Base-by-base conservation (phyloP, 2,329 filamentous ascomycete genomes). In the Gnomoniopsis smithogilvyi region DNA sequence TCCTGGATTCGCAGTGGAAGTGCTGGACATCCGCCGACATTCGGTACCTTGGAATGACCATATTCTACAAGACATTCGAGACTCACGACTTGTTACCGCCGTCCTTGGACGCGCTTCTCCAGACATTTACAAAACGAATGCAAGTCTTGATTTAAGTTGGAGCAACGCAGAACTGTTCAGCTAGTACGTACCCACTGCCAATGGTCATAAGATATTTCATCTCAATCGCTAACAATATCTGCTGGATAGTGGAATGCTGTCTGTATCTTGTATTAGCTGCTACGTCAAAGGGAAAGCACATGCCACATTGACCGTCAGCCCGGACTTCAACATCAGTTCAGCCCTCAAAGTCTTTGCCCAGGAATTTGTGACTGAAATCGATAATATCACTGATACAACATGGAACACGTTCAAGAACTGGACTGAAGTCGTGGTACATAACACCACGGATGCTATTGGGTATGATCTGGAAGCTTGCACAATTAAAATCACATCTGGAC, bases 261-360 rank as follows among this genome's bases (percentile, higher is more conserved):
- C 79, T 51, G 73, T 81, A 36, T 70, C 71, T 12, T 82, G 80
- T 65, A 72, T 69, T 3, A 77, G 69, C 4, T 84, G 81, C 64
- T 84, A 83, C 64, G 67, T 83, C 56, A 79, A 78, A 58, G 80
- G 79, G 47, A 67, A 64, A 6, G 78, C 77, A 12, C 75, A 67
- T 11, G 76, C 76, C 1, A 66, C 75, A 21, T 68, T 84, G 24
- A 74, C 68, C 0, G 70, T 81, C 10, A 68, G 72, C 3, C 70
- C 71, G 8, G 66, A 72, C 3, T 78, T 81, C 66, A 75, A 81
- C 53, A 64, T 71, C 22, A 71, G 61, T 4, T 59, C 72, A 22
- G 67, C 67, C 8, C 54, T 77, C 26, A 36, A 61, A 12, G 72
- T 75, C 36, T 65, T 76, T 51, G 72, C 69, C 1, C 51, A 66